Base-by-base conservation (phyloP, 1,284 basidiomycete species). In the Megacollybia platyphylla region DNA sequence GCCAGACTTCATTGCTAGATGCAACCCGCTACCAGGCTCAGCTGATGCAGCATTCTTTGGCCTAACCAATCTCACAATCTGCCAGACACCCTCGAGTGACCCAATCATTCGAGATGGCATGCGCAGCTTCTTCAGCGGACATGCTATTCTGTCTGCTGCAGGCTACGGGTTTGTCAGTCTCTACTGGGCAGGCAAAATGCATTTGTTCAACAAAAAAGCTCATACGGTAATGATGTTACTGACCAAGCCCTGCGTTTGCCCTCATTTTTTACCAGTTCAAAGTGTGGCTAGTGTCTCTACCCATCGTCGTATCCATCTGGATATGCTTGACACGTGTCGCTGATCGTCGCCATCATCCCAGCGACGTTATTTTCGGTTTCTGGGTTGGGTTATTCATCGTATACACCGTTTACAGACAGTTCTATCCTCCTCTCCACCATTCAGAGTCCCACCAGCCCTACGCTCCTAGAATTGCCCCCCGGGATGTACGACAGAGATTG, bases 71-170 rank as follows among this genome's bases (percentile, higher is more conserved):
- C 30, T 47, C n/a, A 49, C 45, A 4, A 48, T 52, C 17, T 54
- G 52, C 39, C 48, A 51, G 31, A 46, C 48, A 7, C 20, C 51
- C 17, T 44, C 43, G 24, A 43, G 40, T 10, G 47, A 34, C 10
- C 31, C 50, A 1, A 41, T 54, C 42, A 47, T 54, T 41, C 49
- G 46, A 32, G 52, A 54, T 30, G 52, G 52, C 10, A 49, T 52
- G 44, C 45, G 52, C 36, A 54, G 52, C 39, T 54, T 54, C 42
- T 52, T 52, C 45, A 52, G 51, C 34, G 52, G 52, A 8, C 52
- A 54, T 44, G 48, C 52, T 26, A 48, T 47, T 42, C 47, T 52
- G 26, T 51, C 52, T 8, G 47, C 51, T 7, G 36, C 45, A 7
- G 49, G 49, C 5, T 38, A 51, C 26, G 48, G 48, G 18, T 54